Percentiles rank a stretch among this genome's conserved stretches.
phyloP scores from a whole-genome alignment of 1,284 basidiomycete genomes.

The Lignosus rhinocerotis region DNA sequence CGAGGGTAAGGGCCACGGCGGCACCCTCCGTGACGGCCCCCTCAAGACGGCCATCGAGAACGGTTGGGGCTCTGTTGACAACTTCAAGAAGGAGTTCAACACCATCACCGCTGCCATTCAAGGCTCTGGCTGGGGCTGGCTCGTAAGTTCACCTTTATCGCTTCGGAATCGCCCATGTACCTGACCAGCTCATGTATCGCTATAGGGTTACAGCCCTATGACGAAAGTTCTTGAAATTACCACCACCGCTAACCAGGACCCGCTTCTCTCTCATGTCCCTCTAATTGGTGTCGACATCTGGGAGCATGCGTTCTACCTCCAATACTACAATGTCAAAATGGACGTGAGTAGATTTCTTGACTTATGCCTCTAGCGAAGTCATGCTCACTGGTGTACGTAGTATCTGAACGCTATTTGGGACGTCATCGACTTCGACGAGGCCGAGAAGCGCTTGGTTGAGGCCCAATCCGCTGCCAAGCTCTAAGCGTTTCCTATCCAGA shows the following conservation, averaged over 20 bases:
- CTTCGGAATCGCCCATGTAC: not conserved
- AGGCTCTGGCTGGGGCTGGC: slow-evolving; percentile 94
- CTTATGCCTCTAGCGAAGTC: not conserved
- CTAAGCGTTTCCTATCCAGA: slow-evolving; percentile 1
- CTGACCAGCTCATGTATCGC: not conserved
- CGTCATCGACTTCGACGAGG: slow-evolving; percentile 83
- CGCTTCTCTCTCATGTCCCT: slow-evolving; percentile 72
- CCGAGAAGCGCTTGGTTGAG: slow-evolving; percentile 66
- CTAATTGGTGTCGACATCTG: slow-evolving; percentile 90
- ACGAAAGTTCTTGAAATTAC: slow-evolving; percentile 71
- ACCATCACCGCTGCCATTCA: slow-evolving; percentile 81
- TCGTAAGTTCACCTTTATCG: slow-evolving; percentile 50
- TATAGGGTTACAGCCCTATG: slow-evolving; percentile 62
- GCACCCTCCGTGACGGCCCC: slow-evolving; percentile 68
- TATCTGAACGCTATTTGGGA: slow-evolving; percentile 81
- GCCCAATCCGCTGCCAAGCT: slow-evolving; percentile 32
- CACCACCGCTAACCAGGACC: slow-evolving; percentile 90
- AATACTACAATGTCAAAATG: slow-evolving; percentile 76
- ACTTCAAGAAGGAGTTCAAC: slow-evolving; percentile 80
- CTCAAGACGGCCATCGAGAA: slow-evolving; percentile 82
- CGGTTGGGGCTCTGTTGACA: slow-evolving; percentile 84
- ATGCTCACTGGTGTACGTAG: slow-evolving; percentile 35
- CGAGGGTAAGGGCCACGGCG: slow-evolving; percentile 53
- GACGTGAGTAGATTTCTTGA: slow-evolving; percentile 48
- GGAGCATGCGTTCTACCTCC: slow-evolving; percentile 81